These are phyloP conservation scores for Clavispora santaluciae DNA, from an alignment of 805 yeast genomes.

Conservation along the genomic window DNA sequence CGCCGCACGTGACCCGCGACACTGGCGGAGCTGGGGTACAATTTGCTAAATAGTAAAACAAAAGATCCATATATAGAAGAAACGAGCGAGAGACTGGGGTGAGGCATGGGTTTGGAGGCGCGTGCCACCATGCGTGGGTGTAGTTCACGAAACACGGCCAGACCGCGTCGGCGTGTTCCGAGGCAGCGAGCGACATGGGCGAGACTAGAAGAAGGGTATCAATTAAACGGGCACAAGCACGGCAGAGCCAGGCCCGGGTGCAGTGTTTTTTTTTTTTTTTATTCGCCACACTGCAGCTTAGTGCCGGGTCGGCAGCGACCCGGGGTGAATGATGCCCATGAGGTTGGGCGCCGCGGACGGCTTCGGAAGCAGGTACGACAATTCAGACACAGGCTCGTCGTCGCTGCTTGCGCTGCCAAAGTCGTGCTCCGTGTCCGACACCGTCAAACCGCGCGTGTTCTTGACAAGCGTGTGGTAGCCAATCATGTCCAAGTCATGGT, in stretches of 20 bases:
- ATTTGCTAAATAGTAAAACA: too few relatives aligned
- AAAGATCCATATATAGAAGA: background rate
- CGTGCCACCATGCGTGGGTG: too few relatives aligned
- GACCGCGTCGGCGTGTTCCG: too few relatives aligned
- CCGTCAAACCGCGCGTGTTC: conserved; percentile 7
- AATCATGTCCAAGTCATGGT: conserved; percentile 32
- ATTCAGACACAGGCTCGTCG: conserved; percentile 6
- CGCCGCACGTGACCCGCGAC: conserved; percentile 5
- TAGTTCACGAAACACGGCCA: too few relatives aligned
- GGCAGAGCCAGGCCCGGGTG: too few relatives aligned
- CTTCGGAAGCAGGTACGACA: background rate
- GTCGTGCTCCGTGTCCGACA: conserved; percentile 15
- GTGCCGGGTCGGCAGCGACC: background rate
- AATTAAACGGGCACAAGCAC: too few relatives aligned
- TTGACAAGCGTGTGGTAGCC: conserved; percentile 26
- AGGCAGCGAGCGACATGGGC: background rate
- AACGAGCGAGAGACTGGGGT: conserved; percentile 1
- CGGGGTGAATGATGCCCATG: background rate
- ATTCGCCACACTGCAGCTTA: too few relatives aligned
- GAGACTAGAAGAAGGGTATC: too few relatives aligned
- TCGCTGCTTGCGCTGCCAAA: conserved; percentile 15
- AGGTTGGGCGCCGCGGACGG: conserved; percentile 1
- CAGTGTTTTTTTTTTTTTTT: too few relatives aligned
- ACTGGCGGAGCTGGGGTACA: too few relatives aligned
- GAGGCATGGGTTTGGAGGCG: too few relatives aligned